A percentile compares a stretch with the other conserved stretches of the same genome.
Conservation (phyloP, 495 filamentous ascomycete genomes). For the Staphylotrichum tortipilum region DNA sequence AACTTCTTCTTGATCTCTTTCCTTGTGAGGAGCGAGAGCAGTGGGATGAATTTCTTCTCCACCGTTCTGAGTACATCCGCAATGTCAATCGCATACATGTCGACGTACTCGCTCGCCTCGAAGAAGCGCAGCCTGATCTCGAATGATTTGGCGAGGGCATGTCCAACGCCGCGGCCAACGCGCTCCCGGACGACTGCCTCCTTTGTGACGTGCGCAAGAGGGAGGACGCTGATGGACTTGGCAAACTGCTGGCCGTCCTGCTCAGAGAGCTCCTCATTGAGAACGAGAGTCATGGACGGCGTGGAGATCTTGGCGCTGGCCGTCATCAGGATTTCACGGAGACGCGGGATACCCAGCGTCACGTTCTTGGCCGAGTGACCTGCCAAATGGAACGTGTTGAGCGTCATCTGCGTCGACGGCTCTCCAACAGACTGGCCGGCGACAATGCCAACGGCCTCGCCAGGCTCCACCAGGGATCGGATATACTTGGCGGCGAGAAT, state of each 20-base stretch:
- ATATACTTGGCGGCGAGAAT: slow-evolving; percentile 87
- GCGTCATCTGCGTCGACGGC: slow-evolving; percentile 98
- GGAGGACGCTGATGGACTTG: slow-evolving; percentile 85
- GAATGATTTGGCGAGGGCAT: slow-evolving; percentile 70
- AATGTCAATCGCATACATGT: slow-evolving; percentile 74
- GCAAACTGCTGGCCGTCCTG: slow-evolving; percentile 70
- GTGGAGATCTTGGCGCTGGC: slow-evolving; percentile 81
- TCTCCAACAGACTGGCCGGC: slow-evolving; percentile 95
- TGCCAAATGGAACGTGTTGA: slow-evolving; percentile 99
- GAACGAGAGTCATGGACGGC: slow-evolving; percentile 79
- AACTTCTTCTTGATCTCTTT: slow-evolving; percentile 72
- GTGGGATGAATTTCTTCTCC: slow-evolving; percentile 68
- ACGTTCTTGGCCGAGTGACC: slow-evolving; percentile 98
- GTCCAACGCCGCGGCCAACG: slow-evolving; percentile 57
- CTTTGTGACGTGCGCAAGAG: slow-evolving; percentile 77
- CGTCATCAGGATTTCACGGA: slow-evolving; percentile 98
- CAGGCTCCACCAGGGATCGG: slow-evolving; percentile 86
- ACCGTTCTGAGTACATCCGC: slow-evolving; percentile 68
- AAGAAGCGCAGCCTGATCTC: slow-evolving; percentile 77
- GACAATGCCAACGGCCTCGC: slow-evolving; percentile 95
- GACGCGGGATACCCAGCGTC: slow-evolving; percentile 92
- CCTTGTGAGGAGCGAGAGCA: slow-evolving; percentile 56
- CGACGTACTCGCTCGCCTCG: slow-evolving; percentile 68
- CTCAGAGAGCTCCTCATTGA: slow-evolving; percentile 62
- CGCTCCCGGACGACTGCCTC: slow-evolving; percentile 70